Evolutionary conservation across 2,329 filamentous ascomycete species (phyloP).

Genomic region (Colletotrichum incanum): DNA sequence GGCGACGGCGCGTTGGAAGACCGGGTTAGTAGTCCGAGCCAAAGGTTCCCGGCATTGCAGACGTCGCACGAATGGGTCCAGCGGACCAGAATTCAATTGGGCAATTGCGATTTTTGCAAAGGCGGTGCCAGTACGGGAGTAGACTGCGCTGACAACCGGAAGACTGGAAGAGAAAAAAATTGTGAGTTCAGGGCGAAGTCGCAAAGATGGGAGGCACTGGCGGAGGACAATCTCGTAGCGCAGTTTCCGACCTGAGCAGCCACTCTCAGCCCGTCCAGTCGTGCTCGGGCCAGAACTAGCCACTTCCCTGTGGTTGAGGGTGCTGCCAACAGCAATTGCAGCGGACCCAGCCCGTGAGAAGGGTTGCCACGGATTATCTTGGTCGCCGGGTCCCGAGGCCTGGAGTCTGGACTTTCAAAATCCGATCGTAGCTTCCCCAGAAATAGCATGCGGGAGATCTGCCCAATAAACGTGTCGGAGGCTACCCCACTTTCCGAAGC

Average conservation of each 20-base stretch:
- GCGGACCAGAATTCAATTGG: conserved; percentile 19
- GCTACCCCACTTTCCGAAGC: conserved; percentile 12
- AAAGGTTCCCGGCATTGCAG: conserved; percentile 41
- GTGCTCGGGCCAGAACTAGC: conserved; percentile 35
- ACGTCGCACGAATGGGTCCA: conserved; percentile 25
- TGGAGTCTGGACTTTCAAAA: conserved; percentile 33
- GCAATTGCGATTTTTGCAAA: conserved; percentile 6
- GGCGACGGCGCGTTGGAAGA: conserved; percentile 40
- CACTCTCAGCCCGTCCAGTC: conserved; percentile 30
- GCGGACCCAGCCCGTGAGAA: background rate
- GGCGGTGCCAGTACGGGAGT: background rate
- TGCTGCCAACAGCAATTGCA: conserved; percentile 15
- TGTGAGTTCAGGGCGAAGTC: conserved; percentile 28
- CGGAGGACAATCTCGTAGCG: conserved; percentile 39
- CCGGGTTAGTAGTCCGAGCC: conserved; percentile 41
- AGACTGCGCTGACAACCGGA: background rate
- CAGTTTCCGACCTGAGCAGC: conserved; percentile 28
- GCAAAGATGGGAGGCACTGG: conserved; percentile 32
- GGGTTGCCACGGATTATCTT: conserved; percentile 25
- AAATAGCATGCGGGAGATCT: conserved; percentile 34
- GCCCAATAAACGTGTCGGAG: conserved; percentile 23
- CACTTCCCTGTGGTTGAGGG: conserved; percentile 29
- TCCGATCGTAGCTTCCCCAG: conserved; percentile 38
- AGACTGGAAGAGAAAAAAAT: background rate
- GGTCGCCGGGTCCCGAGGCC: conserved; percentile 15